Conservation (phyloP, 306 rosid genomes). For the Fragaria iinumae region DNA sequence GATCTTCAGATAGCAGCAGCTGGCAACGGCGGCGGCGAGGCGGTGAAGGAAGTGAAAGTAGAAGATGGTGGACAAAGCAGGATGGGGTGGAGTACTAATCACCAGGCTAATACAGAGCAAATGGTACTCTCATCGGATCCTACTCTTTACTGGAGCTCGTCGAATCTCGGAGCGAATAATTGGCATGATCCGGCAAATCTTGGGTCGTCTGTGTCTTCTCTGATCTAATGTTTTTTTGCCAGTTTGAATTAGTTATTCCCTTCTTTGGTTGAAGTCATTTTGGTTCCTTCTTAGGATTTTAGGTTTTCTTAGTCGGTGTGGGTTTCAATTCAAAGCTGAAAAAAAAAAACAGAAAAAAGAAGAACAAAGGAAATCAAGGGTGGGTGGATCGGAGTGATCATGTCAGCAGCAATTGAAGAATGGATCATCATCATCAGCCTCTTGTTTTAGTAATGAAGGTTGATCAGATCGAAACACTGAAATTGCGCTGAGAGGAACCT, state of each 20-base stretch:
- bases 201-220: slow-evolving; percentile 72
- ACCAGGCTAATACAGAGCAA: slow-evolving; percentile 57
- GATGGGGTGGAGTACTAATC: slow-evolving; percentile 39
- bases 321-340: not conserved
- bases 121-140: slow-evolving; percentile 50
- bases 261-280: slow-evolving; percentile 21
- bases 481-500: slow-evolving; percentile 99
- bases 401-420: slow-evolving; percentile 77
- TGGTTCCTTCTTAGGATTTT: slow-evolving; percentile 19
- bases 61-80: slow-evolving; percentile 46
- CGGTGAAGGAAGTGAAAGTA: slow-evolving; percentile 55
- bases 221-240: slow-evolving; percentile 39
- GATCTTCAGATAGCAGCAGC: slow-evolving; percentile 35
- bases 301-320: slow-evolving; percentile 21
- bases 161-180: slow-evolving; percentile 31
- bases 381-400: slow-evolving; percentile 91
- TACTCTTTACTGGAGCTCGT: slow-evolving; percentile 65
- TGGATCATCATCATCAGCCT: slow-evolving; percentile 31
- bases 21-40: slow-evolving; percentile 10
- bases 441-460: slow-evolving; percentile 63
- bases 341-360: slow-evolving; percentile 19
- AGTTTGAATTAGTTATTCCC: slow-evolving; percentile 12
- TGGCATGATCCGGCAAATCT: slow-evolving; percentile 70
- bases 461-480: slow-evolving; percentile 34
- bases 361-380: not conserved